A percentile compares a stretch with the other conserved stretches of the same genome.
Evolutionary conservation across 139 green algal species (phyloP).

Genomic region (Coelastrella sp.): DNA sequence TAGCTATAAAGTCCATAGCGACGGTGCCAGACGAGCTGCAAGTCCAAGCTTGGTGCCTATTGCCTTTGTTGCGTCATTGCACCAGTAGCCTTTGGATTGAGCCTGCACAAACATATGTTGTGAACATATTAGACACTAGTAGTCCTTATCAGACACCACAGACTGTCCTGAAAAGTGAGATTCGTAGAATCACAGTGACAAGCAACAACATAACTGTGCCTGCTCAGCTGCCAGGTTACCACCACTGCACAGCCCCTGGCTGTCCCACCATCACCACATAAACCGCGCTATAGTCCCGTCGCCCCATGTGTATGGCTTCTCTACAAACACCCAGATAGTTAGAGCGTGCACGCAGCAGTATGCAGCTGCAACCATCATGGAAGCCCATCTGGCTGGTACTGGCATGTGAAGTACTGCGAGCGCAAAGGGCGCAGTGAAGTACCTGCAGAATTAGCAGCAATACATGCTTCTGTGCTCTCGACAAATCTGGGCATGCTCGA

Average conservation of each 20-base stretch:
- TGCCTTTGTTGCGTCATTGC: no score
- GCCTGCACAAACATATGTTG: no score
- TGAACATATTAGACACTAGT: no score
- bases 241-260: background rate
- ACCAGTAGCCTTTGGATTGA: no score
- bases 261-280: conserved; percentile 83
- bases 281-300: conserved; percentile 86
- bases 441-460: conserved; percentile 67
- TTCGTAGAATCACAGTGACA: no score
- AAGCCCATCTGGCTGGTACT: background rate
- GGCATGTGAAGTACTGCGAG: conserved; percentile 71
- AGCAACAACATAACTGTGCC: no score
- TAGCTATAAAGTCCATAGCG: conserved; percentile 14
- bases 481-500: no score
- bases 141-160: no score
- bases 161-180: no score
- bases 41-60: no score
- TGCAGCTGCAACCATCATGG: background rate
- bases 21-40: background rate
- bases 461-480: no score
- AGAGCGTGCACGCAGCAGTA: conserved; percentile 67
- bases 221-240: background rate
- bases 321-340: conserved; percentile 81
- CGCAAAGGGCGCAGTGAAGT: conserved; percentile 83
- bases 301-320: conserved; percentile 73